Evolutionary conservation across 2,329 filamentous ascomycete species (phyloP), one percentile per base, ranked within the genome.

Genomic region (Talaromyces funiculosus): DNA sequence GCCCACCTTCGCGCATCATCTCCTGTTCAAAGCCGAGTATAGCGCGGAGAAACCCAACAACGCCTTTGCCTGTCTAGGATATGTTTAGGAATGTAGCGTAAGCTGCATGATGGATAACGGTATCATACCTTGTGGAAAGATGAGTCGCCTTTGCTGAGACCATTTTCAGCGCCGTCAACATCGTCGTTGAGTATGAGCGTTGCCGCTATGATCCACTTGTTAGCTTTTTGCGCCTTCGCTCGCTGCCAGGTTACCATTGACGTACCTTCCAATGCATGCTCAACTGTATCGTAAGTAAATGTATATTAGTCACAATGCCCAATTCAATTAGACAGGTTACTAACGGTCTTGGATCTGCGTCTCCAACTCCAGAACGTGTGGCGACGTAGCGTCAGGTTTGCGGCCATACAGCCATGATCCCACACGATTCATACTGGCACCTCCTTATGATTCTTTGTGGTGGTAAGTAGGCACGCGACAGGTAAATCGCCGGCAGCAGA

Each of bases 1-100:
- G 22, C 75, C 62, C 59, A 84, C 82, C 82, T 78, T 95, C 86
- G 60, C 85, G 86, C 88, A 97, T 94, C 65, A 95, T 82, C 3
- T 94, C 87, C 73, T 95, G 92, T 75, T 97, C 94, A 68, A 96
- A 94, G 1, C 92, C 92, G 1, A 97, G 78, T 2, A 94, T 88
- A 18, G 92, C 92, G 67, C 87, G 83, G 75, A 97, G 87, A 72
- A 97, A 97, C 47, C 85, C 86, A 20, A 92, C 86, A 35, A 96
- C 86, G 57, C 90, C 89, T 65, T 87, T 81, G 31, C 92, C 92
- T 35, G 97, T 82, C 78, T 89, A 80, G 7, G 49, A 16, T 38
- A 1, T 20, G 20, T 49, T n/a, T 12, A 43, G 33, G 3, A 22
- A 18, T n/a, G 9, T 6, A 12, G 3, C n/a, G n/a, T 9, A 12